Conservation (phyloP, 805 yeast genomes). For the Hyphopichia homilentoma region DNA sequence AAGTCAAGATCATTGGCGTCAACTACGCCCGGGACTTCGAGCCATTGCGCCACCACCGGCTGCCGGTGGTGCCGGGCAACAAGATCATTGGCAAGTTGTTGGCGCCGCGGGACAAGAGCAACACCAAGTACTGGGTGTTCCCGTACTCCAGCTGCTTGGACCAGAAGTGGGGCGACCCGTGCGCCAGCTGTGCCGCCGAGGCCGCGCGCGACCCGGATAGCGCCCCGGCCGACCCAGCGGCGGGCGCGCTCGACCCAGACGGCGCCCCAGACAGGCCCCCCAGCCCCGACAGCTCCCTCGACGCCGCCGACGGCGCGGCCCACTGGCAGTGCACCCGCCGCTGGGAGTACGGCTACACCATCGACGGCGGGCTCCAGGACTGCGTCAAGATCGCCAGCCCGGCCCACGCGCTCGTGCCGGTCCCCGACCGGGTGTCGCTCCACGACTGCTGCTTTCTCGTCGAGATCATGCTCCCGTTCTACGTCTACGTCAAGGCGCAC, state of each 20-base stretch:
- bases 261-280: slow-evolving; percentile 1
- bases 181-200: slow-evolving; percentile 11
- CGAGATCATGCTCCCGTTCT: slow-evolving; percentile 35
- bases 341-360: slow-evolving; percentile 27
- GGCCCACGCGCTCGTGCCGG: slow-evolving; percentile 17
- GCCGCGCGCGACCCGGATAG: too few species aligned
- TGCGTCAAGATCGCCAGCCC: slow-evolving; percentile 25
- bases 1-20: slow-evolving; percentile 26
- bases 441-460: slow-evolving; percentile 35
- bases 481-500: slow-evolving; percentile 20
- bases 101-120: slow-evolving; percentile 3
- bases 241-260: background rate
- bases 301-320: slow-evolving; percentile 5
- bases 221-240: background rate
- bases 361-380: slow-evolving; percentile 41
- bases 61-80: slow-evolving; percentile 28
- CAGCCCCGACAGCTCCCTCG: background rate
- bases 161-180: slow-evolving; percentile 19
- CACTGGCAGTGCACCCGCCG: slow-evolving; percentile 18
- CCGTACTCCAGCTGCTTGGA: slow-evolving; percentile 32
- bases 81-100: slow-evolving; percentile 30
- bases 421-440: slow-evolving; percentile 28
- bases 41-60: slow-evolving; percentile 6
- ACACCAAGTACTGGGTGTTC: slow-evolving; percentile 24
- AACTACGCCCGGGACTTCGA: slow-evolving; percentile 24